Base-by-base conservation (phyloP, 2,329 filamentous ascomycete species). In the Akanthomyces muscarius region DNA sequence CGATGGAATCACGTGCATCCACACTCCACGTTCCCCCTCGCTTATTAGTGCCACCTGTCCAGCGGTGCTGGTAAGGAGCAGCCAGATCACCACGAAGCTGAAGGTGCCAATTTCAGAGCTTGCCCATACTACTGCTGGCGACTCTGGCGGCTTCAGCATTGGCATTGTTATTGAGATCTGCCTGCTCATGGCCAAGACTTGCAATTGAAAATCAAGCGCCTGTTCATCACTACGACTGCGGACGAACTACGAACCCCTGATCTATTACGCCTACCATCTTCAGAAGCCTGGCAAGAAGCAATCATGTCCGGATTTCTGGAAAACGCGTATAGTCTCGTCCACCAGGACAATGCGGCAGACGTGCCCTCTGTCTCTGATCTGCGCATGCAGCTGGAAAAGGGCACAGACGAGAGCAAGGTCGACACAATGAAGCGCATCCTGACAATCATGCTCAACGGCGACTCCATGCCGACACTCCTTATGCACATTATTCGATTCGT, bases 401-500 rank as follows among this genome's bases (percentile, higher is more conserved):
- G 92, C 70, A 94, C 86, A 66, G 93, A 97, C 77, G 92, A 97
- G 78, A 88, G 86, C 73, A 97, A 97, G 83, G 83, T 94, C 76
- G 92, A 97, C 69, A 97, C 92, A 65, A 96, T 96, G 92, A 96
- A 95, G 87, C 90, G 88, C 80, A 92, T 99, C 75, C 81, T 98
- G 74, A 96, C 91, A 67, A 87, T 97, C 74, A 98, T 99, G 95
- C 86, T 99, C 73, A 98, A 98, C 76, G 95, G 95, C 69, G 94
- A 99, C 74, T 89, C 95, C 47, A 95, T 99, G 89, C 90, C 93
- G 30, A 89, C 92, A 69, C 84, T 99, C 23, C 87, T 99, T 70
- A 99, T 99, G 95, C 95, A 98, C 81, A 99, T 99, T 73, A 99
- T 99, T 77, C 92, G 95, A 76, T 99, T 99, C 76, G 93, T 99